Evolutionary conservation across 2,329 filamentous ascomycete species (phyloP), one percentile per base, ranked within the genome.

Genomic region (Fusarium odoratissimum): DNA sequence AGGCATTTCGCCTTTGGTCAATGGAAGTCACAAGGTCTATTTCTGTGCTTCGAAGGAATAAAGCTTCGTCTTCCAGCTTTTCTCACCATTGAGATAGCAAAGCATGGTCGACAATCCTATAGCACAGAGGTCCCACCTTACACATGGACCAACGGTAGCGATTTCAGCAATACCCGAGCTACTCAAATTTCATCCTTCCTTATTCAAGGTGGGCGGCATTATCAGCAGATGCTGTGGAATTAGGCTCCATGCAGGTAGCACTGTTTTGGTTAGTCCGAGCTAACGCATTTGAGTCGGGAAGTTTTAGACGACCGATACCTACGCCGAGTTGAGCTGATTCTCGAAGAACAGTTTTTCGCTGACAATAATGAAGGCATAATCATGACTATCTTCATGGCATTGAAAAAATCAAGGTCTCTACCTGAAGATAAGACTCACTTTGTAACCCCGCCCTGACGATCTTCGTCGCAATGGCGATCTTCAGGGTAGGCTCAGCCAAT

Each of bases 331-430:
- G 21, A 25, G 4, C 8, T 2, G 8, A 10, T 16, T 23, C 8
- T 19, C 6, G 6, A 33, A 33, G 12, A 19, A 33, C 6, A 23
- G 6, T 3, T 6, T 2, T 11, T 51, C 1, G 1, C 11, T 5
- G 6, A 14, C 3, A 4, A 33, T 33, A 13, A n/a, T 6, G 13
- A 31, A 49, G 5, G 5, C 3, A 10, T 13, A 8, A 6, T 33
- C 3, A 6, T 23, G 0, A 12, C 10, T 2, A 1, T 23, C 8
- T 19, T 8, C 1, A 33, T 33, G 8, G 30, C 10, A 1, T 12
- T 12, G 4, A 12, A 38, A 1, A 12, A 2, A 3, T 16, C 1
- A 9, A 4, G 2, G 9, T 6, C 9, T 52, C 49, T 25, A 10
- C 28, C 2, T 3, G 8, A 19, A 16, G n/a, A 35, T 7, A 13